Evolutionary conservation across 805 yeast genomes (phyloP), one percentile per base, ranked within the genome.

Genomic region (Sungouiozyma ichnusensis): DNA sequence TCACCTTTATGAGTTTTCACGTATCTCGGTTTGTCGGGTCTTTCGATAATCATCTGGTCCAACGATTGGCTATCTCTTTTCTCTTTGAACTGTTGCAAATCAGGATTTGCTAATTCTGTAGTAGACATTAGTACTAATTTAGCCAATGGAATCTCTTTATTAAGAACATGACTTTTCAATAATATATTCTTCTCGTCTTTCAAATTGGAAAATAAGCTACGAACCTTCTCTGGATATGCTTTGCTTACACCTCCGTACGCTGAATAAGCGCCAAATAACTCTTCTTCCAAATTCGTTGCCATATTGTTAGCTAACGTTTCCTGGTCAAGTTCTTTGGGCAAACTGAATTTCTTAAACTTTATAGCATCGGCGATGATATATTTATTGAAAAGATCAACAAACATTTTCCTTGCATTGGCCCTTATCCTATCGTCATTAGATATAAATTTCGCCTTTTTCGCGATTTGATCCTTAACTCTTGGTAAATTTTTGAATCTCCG

Each of bases 1-100:
- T 87, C 95, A 19, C 96, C 95, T 58, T 82, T 84, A 58, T 86
- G 95, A 3, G 95, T 85, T 52, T 86, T 71, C 50, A 85, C 71
- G 49, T 85, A 76, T 36, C 79, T 71, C 15, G 86, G 86, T 27
- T 69, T 76, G 33, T 68, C 72, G 32, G 73, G 76, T 18, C 62
- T 71, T 35, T 79, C 78, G 39, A 87, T 63, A 13, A 87, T 82
- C 15, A 83, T 72, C 43, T 81, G 79, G 20, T 77, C 69, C 42
- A 84, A 75, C 29, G 81, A 74, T 57, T 83, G 83, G 44, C 74
- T 75, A 40, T 81, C 74, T 9, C 84, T 85, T 38, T 75, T 74
- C 48, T 79, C 82, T 15, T 87, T 88, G 43, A 80, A 73, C 49
- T 73, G 69, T 49, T 74, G 79, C 47, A 81, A 67, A 50, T 82